phyloP scores from a whole-genome alignment of 345 rosid species.

The Aethionema arabicum region DNA sequence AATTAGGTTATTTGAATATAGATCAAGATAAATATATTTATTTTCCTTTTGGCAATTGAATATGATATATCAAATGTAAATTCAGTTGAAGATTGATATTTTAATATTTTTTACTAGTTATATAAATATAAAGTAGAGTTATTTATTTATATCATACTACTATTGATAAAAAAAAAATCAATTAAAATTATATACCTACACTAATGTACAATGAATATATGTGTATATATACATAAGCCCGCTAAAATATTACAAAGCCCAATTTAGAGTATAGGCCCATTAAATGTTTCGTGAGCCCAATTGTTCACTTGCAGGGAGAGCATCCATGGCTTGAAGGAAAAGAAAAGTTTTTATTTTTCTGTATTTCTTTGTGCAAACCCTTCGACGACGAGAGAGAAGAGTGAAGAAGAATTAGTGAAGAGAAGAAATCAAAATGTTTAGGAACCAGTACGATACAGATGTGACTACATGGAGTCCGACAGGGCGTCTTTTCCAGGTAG shows the following conservation, averaged over 20 bases:
- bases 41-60: no score
- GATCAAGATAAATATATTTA: no score
- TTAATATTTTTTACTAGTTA: no score
- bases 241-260: conserved; percentile 4
- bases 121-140: no score
- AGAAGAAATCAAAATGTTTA: conserved; percentile 52
- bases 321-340: conserved; percentile 41
- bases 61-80: no score
- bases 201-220: background rate
- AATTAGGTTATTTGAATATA: no score
- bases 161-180: no score
- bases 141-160: no score
- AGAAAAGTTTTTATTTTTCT: conserved; percentile 21
- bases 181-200: no score
- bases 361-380: conserved; percentile 17
- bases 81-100: no score
- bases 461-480: conserved; percentile 99
- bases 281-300: conserved; percentile 13
- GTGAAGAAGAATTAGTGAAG: background rate
- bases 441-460: conserved; percentile 98
- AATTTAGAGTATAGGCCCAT: background rate
- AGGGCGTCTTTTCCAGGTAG: conserved; percentile 93
- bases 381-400: conserved; percentile 1
- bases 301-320: background rate
- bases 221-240: conserved; percentile 5